Conservation (phyloP, 2,329 filamentous ascomycete species). For the Sclerotinia minor region DNA sequence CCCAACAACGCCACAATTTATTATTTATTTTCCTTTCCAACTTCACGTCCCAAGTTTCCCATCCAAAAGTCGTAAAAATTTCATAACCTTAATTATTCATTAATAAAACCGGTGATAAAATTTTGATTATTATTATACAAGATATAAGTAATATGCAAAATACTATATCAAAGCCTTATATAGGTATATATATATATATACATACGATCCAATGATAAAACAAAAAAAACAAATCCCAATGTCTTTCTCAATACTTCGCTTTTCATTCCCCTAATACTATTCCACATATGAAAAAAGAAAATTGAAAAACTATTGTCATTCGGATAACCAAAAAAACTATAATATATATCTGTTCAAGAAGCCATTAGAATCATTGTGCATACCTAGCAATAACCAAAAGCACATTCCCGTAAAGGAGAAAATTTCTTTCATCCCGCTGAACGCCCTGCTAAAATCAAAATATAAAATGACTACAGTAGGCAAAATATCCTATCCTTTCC, state of each 20-base stretch:
- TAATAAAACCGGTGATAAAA: no score
- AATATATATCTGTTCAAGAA: slow-evolving; percentile 14
- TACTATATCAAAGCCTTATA: not conserved
- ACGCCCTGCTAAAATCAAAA: slow-evolving; percentile 24
- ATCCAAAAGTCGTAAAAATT: no score
- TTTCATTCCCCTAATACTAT: not conserved
- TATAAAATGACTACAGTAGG: not conserved
- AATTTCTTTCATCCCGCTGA: not conserved
- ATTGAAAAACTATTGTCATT: not conserved
- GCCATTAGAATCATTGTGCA: slow-evolving; percentile 7
- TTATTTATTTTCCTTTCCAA: no score
- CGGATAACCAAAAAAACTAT: not conserved
- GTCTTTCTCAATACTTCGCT: not conserved
- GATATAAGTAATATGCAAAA: not conserved
- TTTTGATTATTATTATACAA: no score
- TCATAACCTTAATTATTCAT: no score
- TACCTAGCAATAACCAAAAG: slow-evolving; percentile 8
- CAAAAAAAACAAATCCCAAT: not conserved
- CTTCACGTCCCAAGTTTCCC: no score
- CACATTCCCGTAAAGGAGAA: not conserved
- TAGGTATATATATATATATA: not conserved
- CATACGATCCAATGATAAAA: not conserved
- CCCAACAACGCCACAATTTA: no score
- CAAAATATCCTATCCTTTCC: slow-evolving; percentile 18
- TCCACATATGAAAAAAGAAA: not conserved